Conservation (phyloP, 208 protist genomes). For the Leishmania martiniquensis region DNA sequence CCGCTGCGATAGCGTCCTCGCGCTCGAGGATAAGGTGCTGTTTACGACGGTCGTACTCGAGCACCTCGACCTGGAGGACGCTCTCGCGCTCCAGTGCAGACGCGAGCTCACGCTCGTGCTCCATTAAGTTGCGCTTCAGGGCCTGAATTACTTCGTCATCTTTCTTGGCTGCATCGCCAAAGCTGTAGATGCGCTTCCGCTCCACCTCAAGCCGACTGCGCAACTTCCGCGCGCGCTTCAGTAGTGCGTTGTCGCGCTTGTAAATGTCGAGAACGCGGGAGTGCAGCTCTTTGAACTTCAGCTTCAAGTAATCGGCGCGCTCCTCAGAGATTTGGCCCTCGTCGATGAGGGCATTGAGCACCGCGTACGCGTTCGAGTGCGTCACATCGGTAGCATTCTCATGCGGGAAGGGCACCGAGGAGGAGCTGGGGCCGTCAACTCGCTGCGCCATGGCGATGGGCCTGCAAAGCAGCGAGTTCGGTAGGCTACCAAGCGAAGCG, state of each 20-base stretch:
- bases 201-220: slow-evolving; percentile 82
- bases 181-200: slow-evolving; percentile 66
- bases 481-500: not conserved
- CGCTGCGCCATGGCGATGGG: slow-evolving; percentile 13
- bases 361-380: slow-evolving; percentile 83
- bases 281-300: slow-evolving; percentile 89
- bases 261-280: slow-evolving; percentile 87
- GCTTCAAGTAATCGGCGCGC: slow-evolving; percentile 82
- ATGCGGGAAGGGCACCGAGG: slow-evolving; percentile 21
- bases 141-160: slow-evolving; percentile 89
- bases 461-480: not conserved
- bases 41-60: slow-evolving; percentile 91
- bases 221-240: slow-evolving; percentile 86
- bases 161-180: slow-evolving; percentile 68
- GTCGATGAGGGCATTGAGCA: slow-evolving; percentile 85
- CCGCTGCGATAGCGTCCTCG: slow-evolving; percentile 87
- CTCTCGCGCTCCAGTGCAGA: slow-evolving; percentile 88
- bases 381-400: slow-evolving; percentile 87
- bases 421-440: not conserved
- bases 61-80: slow-evolving; percentile 90
- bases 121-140: slow-evolving; percentile 75
- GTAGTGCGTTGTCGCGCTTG: slow-evolving; percentile 87
- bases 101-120: slow-evolving; percentile 78
- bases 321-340: slow-evolving; percentile 88
- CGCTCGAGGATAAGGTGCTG: slow-evolving; percentile 87